A percentile compares a stretch with the other conserved stretches of the same genome.
Evolutionary conservation across 495 filamentous ascomycete genomes (phyloP).

Genomic region (Talaromyces thailandensis): DNA sequence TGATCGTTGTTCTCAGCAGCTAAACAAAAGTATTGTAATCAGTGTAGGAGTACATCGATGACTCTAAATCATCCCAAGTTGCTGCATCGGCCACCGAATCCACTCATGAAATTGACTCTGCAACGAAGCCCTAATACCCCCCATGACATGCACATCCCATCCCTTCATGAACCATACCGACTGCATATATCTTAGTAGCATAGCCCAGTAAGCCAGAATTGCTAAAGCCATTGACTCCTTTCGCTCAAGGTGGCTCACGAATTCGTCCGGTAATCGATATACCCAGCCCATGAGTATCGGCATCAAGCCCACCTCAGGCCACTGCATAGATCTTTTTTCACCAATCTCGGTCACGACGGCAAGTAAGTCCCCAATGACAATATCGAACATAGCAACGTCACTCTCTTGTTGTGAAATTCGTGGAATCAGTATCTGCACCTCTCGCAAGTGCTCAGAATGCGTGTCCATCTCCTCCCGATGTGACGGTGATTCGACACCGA

Average conservation of each 20-base stretch:
- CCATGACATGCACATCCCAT: conserved; percentile 30
- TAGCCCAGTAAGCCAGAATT: conserved; percentile 25
- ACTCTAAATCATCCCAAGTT: neutral
- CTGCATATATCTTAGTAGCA: conserved; percentile 26
- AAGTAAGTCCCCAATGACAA: conserved; percentile 11
- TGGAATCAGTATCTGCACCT: conserved; percentile 12
- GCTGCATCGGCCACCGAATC: conserved; percentile 24
- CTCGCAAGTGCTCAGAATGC: conserved; percentile 12
- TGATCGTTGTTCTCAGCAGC: neutral
- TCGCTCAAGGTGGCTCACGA: conserved; percentile 19
- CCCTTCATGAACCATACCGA: conserved; percentile 22
- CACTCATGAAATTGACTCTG: conserved; percentile 13
- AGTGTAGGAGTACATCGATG: neutral
- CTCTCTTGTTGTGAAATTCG: neutral
- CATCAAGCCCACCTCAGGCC: conserved; percentile 14
- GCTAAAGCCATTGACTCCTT: conserved; percentile 26
- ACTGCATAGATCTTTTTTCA: conserved; percentile 7
- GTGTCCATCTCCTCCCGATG: conserved; percentile 10
- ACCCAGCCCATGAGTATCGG: conserved; percentile 25
- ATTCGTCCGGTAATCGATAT: conserved; percentile 23
- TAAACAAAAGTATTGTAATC: neutral
- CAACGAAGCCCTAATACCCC: conserved; percentile 18
- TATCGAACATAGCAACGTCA: conserved; percentile 6
- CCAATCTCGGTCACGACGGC: conserved; percentile 16
- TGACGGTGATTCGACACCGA: conserved; percentile 8